Base-by-base conservation (phyloP, 208 protist species). In the Angomonas ambiguus region DNA sequence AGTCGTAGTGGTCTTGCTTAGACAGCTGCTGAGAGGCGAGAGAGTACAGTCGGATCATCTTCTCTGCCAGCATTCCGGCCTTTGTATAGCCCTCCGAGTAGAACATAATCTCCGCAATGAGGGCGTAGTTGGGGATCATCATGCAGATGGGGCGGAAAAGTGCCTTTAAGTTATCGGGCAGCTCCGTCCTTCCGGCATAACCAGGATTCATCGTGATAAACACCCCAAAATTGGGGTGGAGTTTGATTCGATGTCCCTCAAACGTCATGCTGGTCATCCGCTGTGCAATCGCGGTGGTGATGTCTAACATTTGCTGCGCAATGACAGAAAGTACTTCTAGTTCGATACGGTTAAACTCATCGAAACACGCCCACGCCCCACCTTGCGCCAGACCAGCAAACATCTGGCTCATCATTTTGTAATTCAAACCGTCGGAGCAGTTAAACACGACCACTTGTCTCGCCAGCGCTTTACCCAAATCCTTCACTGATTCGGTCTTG, bases 161-260 rank as follows among this genome's bases (percentile, higher is more conserved):
- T 10, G 91, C 91, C 82, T 98, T 98, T 4, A 99, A 65, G 75
- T 98, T 98, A 77, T 99, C 97, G 0, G 97, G 97, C 53, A 99
- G 84, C 73, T 98, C 96, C 8, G 93, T 97, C 62, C 97, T 88
- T 0, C 97, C 97, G 42, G 97, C 94, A 80, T 99, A 99, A 51
- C 97, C 97, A 25, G 97, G 97, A 71, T 98, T 98, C 97, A 98
- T 98, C 32, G 96, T 99, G 76, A 99, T 97, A 78, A 97, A 98
- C 20, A 98, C 93, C 69, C 95, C 93, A 72, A 97, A 96, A 71
- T 97, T 94, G 31, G 69, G 77, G 76, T 94, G 87, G 53, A 97
- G 76, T 65, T 88, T 89, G 69, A 98, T 97, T 30, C 74, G 75
- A 66, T 95, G 85, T 18, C 96, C 97, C 72, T 97, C 90, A 61